Conservation (phyloP, 305 asterid species). For the Salvia sclarea region DNA sequence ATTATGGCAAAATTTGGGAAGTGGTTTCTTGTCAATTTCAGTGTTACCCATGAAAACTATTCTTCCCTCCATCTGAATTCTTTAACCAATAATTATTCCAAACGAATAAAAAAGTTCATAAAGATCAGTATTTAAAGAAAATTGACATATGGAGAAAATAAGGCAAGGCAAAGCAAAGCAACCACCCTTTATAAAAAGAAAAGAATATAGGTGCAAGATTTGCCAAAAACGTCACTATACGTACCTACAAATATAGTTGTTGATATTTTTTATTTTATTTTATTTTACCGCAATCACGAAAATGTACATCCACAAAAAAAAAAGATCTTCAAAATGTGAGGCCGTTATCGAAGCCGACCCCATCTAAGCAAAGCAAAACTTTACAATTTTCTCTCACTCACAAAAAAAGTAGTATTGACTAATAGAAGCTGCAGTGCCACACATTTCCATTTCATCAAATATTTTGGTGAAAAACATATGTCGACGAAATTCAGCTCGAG, state of each 20-base stretch:
- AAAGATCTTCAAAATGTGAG: neutral
- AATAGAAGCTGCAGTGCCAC: neutral
- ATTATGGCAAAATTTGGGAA: neutral
- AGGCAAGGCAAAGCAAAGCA: neutral
- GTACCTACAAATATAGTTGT: neutral
- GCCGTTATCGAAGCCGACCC: neutral
- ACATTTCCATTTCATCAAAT: neutral
- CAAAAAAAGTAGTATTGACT: neutral
- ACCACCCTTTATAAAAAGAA: neutral
- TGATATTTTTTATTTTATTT: no score
- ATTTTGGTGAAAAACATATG: neutral
- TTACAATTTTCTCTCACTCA: neutral
- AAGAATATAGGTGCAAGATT: neutral
- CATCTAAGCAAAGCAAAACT: no score
- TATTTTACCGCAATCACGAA: neutral
- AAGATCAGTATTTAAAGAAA: neutral
- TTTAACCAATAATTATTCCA: neutral
- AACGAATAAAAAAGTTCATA: neutral
- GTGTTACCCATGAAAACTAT: neutral
- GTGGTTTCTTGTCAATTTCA: constrained; percentile 32
- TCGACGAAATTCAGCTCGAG: constrained; percentile 29
- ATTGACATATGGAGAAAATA: neutral
- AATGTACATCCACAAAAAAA: neutral
- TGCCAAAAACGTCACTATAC: neutral
- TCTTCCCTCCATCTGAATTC: neutral